phyloP scores from a whole-genome alignment of 1,284 basidiomycete genomes.

The Mycosarcoma mackinlayi region DNA sequence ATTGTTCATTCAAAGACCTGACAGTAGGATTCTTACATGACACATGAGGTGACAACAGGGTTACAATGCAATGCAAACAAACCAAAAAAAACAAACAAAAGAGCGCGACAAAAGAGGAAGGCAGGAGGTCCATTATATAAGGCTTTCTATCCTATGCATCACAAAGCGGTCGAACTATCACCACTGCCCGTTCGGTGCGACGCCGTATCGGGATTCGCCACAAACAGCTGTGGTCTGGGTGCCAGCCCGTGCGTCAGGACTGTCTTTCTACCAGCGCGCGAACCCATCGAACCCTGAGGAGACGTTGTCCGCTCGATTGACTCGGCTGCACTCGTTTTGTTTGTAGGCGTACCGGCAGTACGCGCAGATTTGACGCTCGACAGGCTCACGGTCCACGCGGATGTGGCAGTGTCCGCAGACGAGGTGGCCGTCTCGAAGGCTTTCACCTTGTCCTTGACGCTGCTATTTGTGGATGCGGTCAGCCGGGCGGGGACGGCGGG shows the following conservation, averaged over 20 bases:
- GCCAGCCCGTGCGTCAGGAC: constrained; percentile 37
- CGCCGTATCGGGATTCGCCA: constrained; percentile 56
- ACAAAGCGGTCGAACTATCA: neutral
- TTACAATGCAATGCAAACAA: no score
- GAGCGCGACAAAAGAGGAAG: no score
- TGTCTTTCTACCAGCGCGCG: neutral
- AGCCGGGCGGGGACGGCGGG: no score
- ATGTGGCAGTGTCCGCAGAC: neutral
- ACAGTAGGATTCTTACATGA: no score
- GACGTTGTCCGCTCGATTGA: constrained; percentile 8
- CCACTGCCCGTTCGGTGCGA: neutral
- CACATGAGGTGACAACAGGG: no score
- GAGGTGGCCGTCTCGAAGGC: constrained; percentile 48
- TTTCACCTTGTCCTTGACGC: constrained; percentile 52
- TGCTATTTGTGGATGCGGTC: neutral
- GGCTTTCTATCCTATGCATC: no score
- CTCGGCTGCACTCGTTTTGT: neutral
- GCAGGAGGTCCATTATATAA: no score
- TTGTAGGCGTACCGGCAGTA: neutral
- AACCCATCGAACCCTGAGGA: neutral
- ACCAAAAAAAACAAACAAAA: no score
- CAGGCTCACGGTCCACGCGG: constrained; percentile 27
- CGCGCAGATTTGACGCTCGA: constrained; percentile 20
- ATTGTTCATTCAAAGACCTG: no score
- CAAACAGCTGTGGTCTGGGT: constrained; percentile 55